Base-by-base conservation (phyloP, 495 filamentous ascomycete genomes). In the Penicillium crystallinum region DNA sequence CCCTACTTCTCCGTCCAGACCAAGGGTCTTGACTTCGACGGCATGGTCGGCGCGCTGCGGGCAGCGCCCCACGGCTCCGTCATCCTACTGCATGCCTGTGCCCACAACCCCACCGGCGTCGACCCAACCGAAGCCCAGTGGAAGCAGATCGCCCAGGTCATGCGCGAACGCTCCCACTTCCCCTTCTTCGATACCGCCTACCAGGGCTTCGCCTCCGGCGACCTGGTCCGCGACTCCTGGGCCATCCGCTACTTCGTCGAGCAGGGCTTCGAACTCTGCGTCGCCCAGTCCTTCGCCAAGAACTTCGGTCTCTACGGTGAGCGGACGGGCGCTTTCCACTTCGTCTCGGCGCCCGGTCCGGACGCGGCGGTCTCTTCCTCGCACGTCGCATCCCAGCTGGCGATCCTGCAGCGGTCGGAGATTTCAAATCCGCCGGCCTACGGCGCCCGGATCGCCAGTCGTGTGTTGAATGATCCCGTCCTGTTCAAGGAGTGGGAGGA, bases 151-250 rank as follows among this genome's bases (percentile, higher is more conserved):
- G 91, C 91, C 46, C 63, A 77, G 6, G 62, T 96, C 21, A 83
- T 97, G 66, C 77, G 79, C 46, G 64, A 73, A 25, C 88, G 85
- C 69, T 78, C 81, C 35, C 95, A 91, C 71, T 97, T 99, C 78
- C 95, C 93, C 59, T 99, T 97, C 82, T 97, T 99, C 77, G 93
- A 99, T 77, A 87, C 80, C 62, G 93, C 93, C 37, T 99, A 99
- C 76, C 93, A 99, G 68, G 93, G 93, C 41, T 99, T 99, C 69
- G 95, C 93, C 0, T 96, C 92, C 7, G 93, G 93, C 38, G 83
- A 95, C 65, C 82, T 99, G 8, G 74, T 75, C 49, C 81, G 83
- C 33, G 93, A 99, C 67, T 88, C 88, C 42, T 90, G 87, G 81
- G 90, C 92, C 27, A 83, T 99, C 59, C 86, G 88, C 33, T 87